These are phyloP conservation scores for Termitomyces sp. DNA, from an alignment of 768 basidiomycete species.

Conservation along the genomic window DNA sequence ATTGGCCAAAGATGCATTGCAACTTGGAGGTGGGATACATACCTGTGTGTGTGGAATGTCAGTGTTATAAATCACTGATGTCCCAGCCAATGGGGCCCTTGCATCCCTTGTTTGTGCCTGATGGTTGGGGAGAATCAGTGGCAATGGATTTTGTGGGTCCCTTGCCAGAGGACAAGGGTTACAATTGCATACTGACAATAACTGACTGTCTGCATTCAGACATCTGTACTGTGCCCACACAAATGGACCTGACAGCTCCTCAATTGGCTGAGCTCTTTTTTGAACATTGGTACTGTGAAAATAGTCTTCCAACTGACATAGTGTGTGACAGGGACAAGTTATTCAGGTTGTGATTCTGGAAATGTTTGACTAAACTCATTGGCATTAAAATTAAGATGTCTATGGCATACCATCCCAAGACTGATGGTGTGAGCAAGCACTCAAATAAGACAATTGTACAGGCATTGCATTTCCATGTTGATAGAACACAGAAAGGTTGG, in stretches of 20 bases:
- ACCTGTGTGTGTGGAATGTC: conserved; percentile 7
- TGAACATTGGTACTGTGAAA: not conserved
- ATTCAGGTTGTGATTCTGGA: not conserved
- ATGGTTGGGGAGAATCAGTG: conserved; percentile 4
- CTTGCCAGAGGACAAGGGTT: not conserved
- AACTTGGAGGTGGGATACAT: conserved; percentile 8
- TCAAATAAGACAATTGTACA: not conserved
- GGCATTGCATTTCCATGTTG: not conserved
- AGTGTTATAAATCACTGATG: conserved; percentile 24
- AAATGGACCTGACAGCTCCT: not conserved
- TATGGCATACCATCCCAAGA: not conserved
- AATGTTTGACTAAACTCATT: not conserved
- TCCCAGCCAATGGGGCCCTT: conserved; percentile 21
- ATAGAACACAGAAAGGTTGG: not conserved
- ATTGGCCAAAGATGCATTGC: conserved; percentile 31
- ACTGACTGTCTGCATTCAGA: not conserved
- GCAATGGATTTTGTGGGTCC: not conserved
- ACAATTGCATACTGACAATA: not conserved
- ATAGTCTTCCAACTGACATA: not conserved
- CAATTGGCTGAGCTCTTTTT: not conserved
- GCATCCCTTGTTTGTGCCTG: conserved; percentile 20
- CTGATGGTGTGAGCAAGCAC: not conserved
- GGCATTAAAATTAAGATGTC: not conserved
- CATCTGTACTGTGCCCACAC: not conserved
- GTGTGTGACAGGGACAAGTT: not conserved